Base-by-base conservation (phyloP, 306 rosid species). In the Datisca glomerata region DNA sequence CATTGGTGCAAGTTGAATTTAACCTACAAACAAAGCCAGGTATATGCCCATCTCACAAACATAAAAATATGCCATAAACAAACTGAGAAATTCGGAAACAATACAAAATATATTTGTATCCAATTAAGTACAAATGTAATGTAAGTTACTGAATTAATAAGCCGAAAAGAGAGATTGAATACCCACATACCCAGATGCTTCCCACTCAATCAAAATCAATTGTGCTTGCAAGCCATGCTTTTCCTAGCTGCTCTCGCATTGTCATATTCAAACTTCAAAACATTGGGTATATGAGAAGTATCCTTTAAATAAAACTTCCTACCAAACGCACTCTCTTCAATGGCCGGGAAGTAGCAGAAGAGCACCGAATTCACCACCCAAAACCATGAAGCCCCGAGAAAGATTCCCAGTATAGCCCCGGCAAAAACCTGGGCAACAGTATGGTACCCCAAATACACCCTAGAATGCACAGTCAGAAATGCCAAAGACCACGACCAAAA, bases 361-460 rank as follows among this genome's bases (percentile, higher is more conserved):
- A 83, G 49, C 35, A 67, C 52, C 18, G 41, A 41, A 41, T 78
- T 70, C 9, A 89, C 98, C 21, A 89, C 35, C 95, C 92, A 68
- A 19, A 72, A 89, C 98, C 98, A 84, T 20, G 19, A 15, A 0
- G 77, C 93, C 5, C 93, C 95, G 6, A 89, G 78, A 21, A 70
- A 45, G 21, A 44, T 8, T 2, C 98, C 98, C 47, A 83, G 39
- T 4, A 57, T 50, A 12, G 93, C 73, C 0, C 98, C 98, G 5
- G 98, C 98, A 18, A 75, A 64, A 4, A 84, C 95, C 85, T 89
- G 98, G 1, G 77, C 78, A 16, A 78, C 41, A 0, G 75, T 67
- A 42, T 89, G 98, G 56, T 89, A 89, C 3, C 98, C 95, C 78
- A 84, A 63, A 48, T 89, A 89, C 6, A 89, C 98, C 56, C 98